A percentile compares a stretch with the other conserved stretches of the same genome.
Evolutionary conservation across 2,329 filamentous ascomycete genomes (phyloP).

Genomic region (Paramyrothecium roridum): DNA sequence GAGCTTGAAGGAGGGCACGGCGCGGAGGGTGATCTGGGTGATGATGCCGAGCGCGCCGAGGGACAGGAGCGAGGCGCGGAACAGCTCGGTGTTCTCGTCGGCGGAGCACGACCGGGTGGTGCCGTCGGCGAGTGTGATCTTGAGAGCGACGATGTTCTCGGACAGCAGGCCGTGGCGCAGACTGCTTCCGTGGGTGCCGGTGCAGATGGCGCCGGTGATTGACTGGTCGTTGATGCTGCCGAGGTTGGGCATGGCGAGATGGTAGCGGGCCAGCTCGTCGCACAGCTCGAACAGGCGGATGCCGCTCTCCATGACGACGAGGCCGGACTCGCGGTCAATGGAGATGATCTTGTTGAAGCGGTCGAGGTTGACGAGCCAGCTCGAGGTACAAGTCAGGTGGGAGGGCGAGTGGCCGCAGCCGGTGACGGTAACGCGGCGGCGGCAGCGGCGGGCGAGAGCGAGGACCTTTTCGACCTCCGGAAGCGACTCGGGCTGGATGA

Average conservation of each 20-base stretch:
- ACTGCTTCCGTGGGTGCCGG: constrained; percentile 89
- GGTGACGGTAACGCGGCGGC: constrained; percentile 79
- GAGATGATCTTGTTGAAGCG: constrained; percentile 70
- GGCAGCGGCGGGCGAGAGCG: constrained; percentile 74
- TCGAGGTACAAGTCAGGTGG: constrained; percentile 86
- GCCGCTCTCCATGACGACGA: constrained; percentile 80
- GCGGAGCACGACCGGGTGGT: constrained; percentile 68
- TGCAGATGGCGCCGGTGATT: constrained; percentile 87
- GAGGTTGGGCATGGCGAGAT: constrained; percentile 84
- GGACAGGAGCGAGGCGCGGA: constrained; percentile 82
- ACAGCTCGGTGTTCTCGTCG: constrained; percentile 71
- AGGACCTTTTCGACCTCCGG: constrained; percentile 82
- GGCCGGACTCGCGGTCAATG: constrained; percentile 61
- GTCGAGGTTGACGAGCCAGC: constrained; percentile 94
- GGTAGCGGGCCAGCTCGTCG: constrained; percentile 67
- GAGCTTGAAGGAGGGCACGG: constrained; percentile 78
- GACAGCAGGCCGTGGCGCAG: constrained; percentile 80
- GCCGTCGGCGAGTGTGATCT: constrained; percentile 80
- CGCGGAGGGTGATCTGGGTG: constrained; percentile 81
- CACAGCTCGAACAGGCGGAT: constrained; percentile 78
- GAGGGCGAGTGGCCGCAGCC: constrained; percentile 91
- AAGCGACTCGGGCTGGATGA: constrained; percentile 77
- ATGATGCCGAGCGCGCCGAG: constrained; percentile 90
- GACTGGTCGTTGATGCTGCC: constrained; percentile 96
- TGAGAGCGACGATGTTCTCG: constrained; percentile 70